Percentiles rank a stretch among this genome's conserved stretches.
Conservation (phyloP, 306 rosid genomes). For the Gillenia trifoliata region DNA sequence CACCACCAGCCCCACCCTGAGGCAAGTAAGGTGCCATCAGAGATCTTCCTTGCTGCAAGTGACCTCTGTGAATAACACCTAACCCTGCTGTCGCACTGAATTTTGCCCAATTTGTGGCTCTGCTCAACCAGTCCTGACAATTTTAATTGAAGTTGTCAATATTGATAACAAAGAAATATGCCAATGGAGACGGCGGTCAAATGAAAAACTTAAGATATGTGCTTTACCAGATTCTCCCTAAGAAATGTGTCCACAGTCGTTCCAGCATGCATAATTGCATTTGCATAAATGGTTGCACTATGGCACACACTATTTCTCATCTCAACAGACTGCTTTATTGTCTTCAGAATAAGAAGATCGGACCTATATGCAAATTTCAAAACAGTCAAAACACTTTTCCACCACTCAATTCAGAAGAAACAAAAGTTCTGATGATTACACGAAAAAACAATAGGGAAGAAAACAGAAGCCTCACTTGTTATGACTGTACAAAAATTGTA, state of each 20-base stretch:
- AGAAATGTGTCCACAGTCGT: conserved; percentile 93
- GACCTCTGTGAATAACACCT: conserved; percentile 94
- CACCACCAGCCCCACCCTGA: conserved; percentile 83
- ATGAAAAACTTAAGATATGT: not conserved
- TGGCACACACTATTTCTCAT: conserved; percentile 97
- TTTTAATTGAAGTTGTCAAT: conserved; percentile 6
- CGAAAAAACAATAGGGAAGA: conserved; percentile 10
- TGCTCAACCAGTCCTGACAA: conserved; percentile 89
- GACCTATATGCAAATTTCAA: conserved; percentile 51
- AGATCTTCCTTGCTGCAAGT: conserved; percentile 91
- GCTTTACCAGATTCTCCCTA: conserved; percentile 78
- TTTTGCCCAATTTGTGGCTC: conserved; percentile 97
- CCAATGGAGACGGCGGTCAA: not conserved
- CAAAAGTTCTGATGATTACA: not conserved
- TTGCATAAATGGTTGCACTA: conserved; percentile 94
- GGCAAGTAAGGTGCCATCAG: conserved; percentile 98
- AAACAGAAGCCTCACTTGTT: conserved; percentile 69
- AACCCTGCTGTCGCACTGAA: conserved; percentile 97
- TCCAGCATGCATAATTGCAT: conserved; percentile 98
- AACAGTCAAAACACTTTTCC: conserved; percentile 14
- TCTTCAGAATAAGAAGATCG: conserved; percentile 92
- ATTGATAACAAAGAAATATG: conserved; percentile 9
- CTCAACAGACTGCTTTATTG: conserved; percentile 95
- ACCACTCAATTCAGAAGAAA: conserved; percentile 5
- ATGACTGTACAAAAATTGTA: conserved; percentile 88